Percentiles rank a stretch among this genome's conserved stretches.
Conservation (phyloP, 805 yeast species). For the Kurtzmaniella cleridarum region DNA sequence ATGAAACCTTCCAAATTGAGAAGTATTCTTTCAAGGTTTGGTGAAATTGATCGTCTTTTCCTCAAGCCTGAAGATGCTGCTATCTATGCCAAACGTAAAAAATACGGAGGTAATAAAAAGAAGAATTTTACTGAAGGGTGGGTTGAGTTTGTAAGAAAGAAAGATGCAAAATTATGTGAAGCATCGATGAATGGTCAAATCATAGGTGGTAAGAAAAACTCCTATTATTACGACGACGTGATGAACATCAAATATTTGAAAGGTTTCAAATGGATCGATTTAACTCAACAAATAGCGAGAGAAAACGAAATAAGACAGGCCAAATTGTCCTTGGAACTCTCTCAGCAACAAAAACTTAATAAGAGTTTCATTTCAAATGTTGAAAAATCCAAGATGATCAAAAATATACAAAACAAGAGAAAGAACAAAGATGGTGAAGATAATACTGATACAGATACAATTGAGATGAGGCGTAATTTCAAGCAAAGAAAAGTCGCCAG, state of each 20-base stretch:
- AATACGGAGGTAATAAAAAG: slow-evolving; percentile 89
- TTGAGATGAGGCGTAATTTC: slow-evolving; percentile 52
- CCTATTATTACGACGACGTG: slow-evolving; percentile 90
- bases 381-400: slow-evolving; percentile 78
- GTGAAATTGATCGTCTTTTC: slow-evolving; percentile 81
- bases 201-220: slow-evolving; percentile 87
- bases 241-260: slow-evolving; percentile 84
- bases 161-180: slow-evolving; percentile 85
- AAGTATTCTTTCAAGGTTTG: slow-evolving; percentile 75
- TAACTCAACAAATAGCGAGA: slow-evolving; percentile 87
- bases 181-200: slow-evolving; percentile 80
- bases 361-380: slow-evolving; percentile 79
- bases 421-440: slow-evolving; percentile 18
- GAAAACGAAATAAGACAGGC: slow-evolving; percentile 88
- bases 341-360: slow-evolving; percentile 84
- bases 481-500: slow-evolving; percentile 66
- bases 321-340: slow-evolving; percentile 79
- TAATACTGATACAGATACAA: slow-evolving; percentile 13
- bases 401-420: slow-evolving; percentile 54
- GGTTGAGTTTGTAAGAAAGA: slow-evolving; percentile 84
- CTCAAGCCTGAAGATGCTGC: slow-evolving; percentile 78
- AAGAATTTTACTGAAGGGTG: slow-evolving; percentile 89
- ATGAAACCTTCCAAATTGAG: slow-evolving; percentile 93
- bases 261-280: slow-evolving; percentile 91
- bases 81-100: slow-evolving; percentile 60